Conservation (phyloP, 495 filamentous ascomycete genomes). For the Articulospora tetracladia region DNA sequence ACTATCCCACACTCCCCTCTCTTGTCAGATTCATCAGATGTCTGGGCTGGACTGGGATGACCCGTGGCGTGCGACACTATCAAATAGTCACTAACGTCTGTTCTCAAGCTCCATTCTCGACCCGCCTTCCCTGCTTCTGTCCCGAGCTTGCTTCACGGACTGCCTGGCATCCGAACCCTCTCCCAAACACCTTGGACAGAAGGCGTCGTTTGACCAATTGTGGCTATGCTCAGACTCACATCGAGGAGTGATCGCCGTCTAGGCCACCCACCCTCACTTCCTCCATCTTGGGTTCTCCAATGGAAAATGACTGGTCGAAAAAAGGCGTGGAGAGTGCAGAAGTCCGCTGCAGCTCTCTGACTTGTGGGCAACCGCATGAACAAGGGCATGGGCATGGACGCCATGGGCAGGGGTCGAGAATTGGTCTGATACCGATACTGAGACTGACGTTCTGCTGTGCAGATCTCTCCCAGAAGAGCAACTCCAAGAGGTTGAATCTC, state of each 20-base stretch:
- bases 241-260: background rate
- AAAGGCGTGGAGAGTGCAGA: background rate
- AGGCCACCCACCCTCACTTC: background rate
- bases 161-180: conserved; percentile 17
- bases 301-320: background rate
- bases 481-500: background rate
- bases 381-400: too few species aligned
- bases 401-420: background rate
- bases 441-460: background rate
- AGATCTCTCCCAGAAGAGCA: background rate
- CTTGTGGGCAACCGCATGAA: background rate
- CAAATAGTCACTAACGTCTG: too few species aligned
- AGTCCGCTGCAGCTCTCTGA: background rate
- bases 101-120: background rate
- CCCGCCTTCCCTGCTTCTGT: background rate
- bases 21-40: background rate
- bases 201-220: conserved; percentile 15
- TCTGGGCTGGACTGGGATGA: background rate
- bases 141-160: background rate
- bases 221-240: conserved; percentile 9
- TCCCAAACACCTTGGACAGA: conserved; percentile 12
- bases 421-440: background rate
- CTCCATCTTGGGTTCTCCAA: background rate
- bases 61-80: too few species aligned
- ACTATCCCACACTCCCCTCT: background rate